Percentiles rank a stretch among this genome's conserved stretches.
These are phyloP conservation scores for Fusarium fracticaudum DNA, from an alignment of 2,329 filamentous ascomycete genomes.

Conservation along the genomic window DNA sequence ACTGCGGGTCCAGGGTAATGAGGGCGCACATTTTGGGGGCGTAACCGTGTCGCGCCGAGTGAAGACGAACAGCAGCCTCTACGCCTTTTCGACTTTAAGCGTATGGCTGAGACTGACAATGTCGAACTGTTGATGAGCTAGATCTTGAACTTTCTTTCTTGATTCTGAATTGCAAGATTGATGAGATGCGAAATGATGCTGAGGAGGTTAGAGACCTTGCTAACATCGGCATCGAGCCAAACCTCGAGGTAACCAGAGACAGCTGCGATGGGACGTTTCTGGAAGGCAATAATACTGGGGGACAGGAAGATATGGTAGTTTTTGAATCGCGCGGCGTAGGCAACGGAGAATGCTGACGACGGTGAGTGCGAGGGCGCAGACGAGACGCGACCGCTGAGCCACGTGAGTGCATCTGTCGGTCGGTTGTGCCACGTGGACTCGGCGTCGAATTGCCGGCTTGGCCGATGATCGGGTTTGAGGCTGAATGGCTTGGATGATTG, in stretches of 20 bases:
- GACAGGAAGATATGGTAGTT: accelerated
- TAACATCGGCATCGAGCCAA: accelerated
- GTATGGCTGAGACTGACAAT: no score
- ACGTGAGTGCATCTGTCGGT: not conserved
- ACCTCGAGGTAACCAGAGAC: accelerated
- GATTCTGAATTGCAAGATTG: not conserved
- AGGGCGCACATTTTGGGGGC: not conserved
- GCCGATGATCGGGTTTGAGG: not conserved
- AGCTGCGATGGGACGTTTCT: accelerated
- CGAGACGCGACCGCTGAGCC: not conserved
- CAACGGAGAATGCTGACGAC: accelerated
- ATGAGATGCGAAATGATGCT: not conserved
- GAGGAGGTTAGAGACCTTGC: accelerated
- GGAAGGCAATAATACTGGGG: accelerated
- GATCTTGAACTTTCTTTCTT: not conserved
- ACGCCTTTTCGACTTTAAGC: not conserved
- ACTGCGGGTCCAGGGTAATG: not conserved
- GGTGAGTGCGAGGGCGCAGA: accelerated
- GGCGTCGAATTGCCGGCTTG: not conserved
- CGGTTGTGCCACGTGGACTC: not conserved
- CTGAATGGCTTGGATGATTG: not conserved
- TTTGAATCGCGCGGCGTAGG: accelerated
- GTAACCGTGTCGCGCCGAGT: not conserved
- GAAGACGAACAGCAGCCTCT: not conserved
- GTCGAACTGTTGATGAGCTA: accelerated